Base-by-base conservation (phyloP, 805 yeast genomes). In the Jamesozyma rosinii region DNA sequence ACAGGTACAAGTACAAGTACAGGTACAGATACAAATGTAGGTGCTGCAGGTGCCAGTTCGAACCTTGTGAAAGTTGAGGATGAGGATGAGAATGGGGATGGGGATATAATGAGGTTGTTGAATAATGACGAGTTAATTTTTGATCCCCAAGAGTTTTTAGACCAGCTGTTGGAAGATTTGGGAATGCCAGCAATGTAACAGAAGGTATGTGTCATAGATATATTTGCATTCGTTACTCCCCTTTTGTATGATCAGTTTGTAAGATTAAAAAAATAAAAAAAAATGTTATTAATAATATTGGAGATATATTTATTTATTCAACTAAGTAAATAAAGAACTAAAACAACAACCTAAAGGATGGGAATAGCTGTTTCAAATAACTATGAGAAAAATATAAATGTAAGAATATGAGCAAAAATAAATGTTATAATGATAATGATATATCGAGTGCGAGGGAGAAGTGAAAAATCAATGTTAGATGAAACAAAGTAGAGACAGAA, bases 91-190 rank as follows among this genome's bases (percentile, higher is more conserved):
- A 20, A 35, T 35, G 5, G 5, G 13, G 19, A 8, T 33, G n/a
- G 5, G 18, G 21, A 20, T 22, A 13, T 8, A 30, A 13, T 5
- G 21, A 19, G 15, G 18, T n/a, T 19, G 8, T 15, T 32, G 5
- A 26, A 22, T 29, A 17, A 31, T 27, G 31, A 39, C 24, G 40
- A 43, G 15, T 27, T 45, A 22, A 24, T 45, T 9, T 42, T 46
- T 33, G 42, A 46, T 39, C 43, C 46, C 1, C 47, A 43, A 33
- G 35, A 38, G 27, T 46, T 44, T 19, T 38, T 46, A 27, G 44
- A 46, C 19, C 37, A 44, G 27, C 40, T 46, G 35, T 44, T 44
- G 19, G 45, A 46, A 40, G 47, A 44, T 18, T 40, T 45, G 32
- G 43, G 42, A 32, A 14, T 20, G 22, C 18, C 38, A n/a, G n/a